Evolutionary conservation across 139 green algal genomes (phyloP), one percentile per base, ranked within the genome.

Genomic region (Chlamydomonas sp.): DNA sequence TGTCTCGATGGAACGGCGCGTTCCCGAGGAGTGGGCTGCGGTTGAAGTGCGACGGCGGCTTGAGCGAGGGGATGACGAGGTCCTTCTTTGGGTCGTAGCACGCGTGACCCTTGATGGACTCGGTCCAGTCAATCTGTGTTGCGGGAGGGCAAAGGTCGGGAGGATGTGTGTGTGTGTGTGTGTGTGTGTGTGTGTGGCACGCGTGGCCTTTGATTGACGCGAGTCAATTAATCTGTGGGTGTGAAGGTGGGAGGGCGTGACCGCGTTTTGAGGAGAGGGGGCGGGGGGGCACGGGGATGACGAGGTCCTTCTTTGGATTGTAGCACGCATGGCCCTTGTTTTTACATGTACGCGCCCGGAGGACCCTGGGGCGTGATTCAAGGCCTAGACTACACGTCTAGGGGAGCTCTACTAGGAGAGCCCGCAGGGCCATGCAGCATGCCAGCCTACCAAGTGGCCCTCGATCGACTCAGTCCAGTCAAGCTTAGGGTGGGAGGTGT

Each of bases 51-150:
- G n/a, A 13, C 16, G 78, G 77, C 1, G 24, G 24, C 43, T 79
- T 78, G 64, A 85, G 78, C 13, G 70, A 49, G 1, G 83, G 83
- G 0, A 89, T 68, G 0, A 89, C 74, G 48, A 89, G 59, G 72
- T 89, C 80, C 76, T 70, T 58, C 36, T 22, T 60, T 29, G 35
- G 6, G 33, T 70, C 58, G 63, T 58, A 70, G 24, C 60, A 67
- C 29, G 35, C 36, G 29, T 70, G 35, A 4, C 36, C 35, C n/a
- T 60, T 58, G 38, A 35, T 5, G 8, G n/a, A 16, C 28, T 67
- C 60, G 10, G 16, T 10, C 60, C 60, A 67, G 60, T 67, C 60
- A 28, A 22, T 48, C 8, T n/a, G n/a, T n/a, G n/a, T n/a, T n/a
- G n/a, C n/a, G n/a, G n/a, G n/a, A n/a, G n/a, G n/a, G n/a, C n/a